Base-by-base conservation (phyloP, 2,329 filamentous ascomycete species). In the Monilinia vaccinii-corymbosi region DNA sequence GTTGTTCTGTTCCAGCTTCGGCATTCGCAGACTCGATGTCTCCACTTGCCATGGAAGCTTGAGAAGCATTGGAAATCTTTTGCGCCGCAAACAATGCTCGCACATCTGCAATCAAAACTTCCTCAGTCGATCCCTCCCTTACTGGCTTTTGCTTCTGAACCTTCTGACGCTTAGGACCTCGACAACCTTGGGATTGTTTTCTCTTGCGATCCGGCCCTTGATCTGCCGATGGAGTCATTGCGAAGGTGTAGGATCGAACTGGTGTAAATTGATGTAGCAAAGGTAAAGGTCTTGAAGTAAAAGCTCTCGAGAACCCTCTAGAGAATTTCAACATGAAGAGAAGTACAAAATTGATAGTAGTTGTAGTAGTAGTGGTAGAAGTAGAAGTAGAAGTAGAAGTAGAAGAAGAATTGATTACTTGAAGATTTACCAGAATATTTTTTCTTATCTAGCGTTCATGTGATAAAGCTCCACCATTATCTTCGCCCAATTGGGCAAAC, bases 51-150 rank as follows among this genome's bases (percentile, higher is more conserved):
- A 48, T 44, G 14, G 38, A 18, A 14, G 48, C 31, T 44, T 49
- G 59, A 3, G 58, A 31, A 36, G 60, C 25, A 21, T 66, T 59
- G 48, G 73, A 47, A 74, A 76, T 52, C 72, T 64, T 67, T 57
- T 69, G 67, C 36, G 65, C 62, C 56, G 71, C 76, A 49, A 82
- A 73, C 28, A 87, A 72, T 4, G 77, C 76, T 56, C 82, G 75
- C 50, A 91, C 78, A 69, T 91, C 87, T 53, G 79, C 73, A 52
- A 80, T 75, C 49, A 91, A 76, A 50, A 90, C 83, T 69, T 90
- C 84, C 62, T 90, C 87, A 23, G 78, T 77, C 0, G 84, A 83
- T 10, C 83, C 85, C 63, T 81, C 81, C 46, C 81, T 81, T 63
- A 80, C 64, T 1, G 72, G 65, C 64, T 75, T 85, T 65, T 81